A percentile compares a stretch with the other conserved stretches of the same genome.
Evolutionary conservation across 192 early-diverging fungal species (phyloP).

Genomic region (Cetraspora pellucida): DNA sequence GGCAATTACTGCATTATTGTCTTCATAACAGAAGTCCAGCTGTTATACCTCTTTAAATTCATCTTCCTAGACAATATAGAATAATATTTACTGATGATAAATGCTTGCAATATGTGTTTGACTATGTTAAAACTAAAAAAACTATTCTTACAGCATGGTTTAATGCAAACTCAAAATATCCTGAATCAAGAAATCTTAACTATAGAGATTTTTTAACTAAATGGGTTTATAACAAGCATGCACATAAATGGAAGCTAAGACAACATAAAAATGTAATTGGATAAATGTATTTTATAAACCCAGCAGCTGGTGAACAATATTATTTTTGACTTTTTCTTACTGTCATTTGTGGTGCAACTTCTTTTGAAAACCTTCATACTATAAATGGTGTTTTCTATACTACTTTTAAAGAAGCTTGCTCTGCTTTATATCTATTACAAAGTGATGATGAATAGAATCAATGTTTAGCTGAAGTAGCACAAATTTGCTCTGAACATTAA

Average conservation of each 20-base stretch:
- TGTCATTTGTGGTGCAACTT: constrained; percentile 22
- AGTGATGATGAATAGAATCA: constrained; percentile 36
- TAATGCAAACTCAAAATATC: constrained; percentile 8
- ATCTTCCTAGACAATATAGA: no score
- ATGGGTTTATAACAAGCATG: constrained; percentile 22
- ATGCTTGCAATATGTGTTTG: constrained; percentile 13
- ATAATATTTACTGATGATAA: constrained; percentile 21
- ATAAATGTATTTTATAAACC: constrained; percentile 27
- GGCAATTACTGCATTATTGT: constrained; percentile 36
- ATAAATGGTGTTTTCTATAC: constrained; percentile 15
- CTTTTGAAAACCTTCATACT: constrained; percentile 33
- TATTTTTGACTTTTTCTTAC: constrained; percentile 36
- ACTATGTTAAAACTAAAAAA: background rate
- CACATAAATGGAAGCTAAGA: constrained; percentile 20
- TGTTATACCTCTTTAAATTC: no score
- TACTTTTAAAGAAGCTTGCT: constrained; percentile 40
- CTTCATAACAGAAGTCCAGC: no score
- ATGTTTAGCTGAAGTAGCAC: constrained; percentile 30
- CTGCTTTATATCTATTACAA: constrained; percentile 31
- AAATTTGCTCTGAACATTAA: constrained; percentile 14
- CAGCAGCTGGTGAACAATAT: constrained; percentile 35
- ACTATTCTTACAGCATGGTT: no score
- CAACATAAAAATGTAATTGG: constrained; percentile 28
- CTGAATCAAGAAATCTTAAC: background rate
- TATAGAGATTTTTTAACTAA: constrained; percentile 31